Evolutionary conservation across 78 protist genomes (phyloP).

Genomic region (Corallochytrium limacisporum): DNA sequence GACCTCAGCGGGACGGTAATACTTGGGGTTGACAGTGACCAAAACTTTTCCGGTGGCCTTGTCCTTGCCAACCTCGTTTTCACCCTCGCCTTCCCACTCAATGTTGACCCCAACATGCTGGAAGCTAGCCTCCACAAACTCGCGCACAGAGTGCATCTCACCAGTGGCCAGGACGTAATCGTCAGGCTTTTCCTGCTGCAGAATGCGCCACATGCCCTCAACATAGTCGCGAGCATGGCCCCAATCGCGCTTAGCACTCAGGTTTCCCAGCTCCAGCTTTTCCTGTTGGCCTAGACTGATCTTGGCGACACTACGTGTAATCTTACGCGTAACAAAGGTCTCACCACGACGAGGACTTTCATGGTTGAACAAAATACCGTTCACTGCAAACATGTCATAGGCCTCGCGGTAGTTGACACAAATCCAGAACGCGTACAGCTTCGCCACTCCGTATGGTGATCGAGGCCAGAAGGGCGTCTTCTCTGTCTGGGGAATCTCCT

Average conservation of each 20-base stretch:
- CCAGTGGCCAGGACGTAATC: slow-evolving; percentile 84
- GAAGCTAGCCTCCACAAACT: slow-evolving; percentile 64
- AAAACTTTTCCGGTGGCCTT: slow-evolving; percentile 6
- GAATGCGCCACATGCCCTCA: slow-evolving; percentile 72
- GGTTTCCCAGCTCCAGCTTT: slow-evolving; percentile 63
- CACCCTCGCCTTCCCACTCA: slow-evolving; percentile 64
- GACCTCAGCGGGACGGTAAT: slow-evolving; percentile 84
- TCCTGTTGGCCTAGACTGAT: slow-evolving; percentile 43
- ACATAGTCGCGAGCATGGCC: slow-evolving; percentile 78
- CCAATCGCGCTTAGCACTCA: slow-evolving; percentile 77
- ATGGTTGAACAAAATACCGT: slow-evolving; percentile 91
- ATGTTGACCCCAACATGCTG: slow-evolving; percentile 30
- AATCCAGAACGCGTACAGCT: slow-evolving; percentile 84
- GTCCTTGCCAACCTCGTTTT: slow-evolving; percentile 36
- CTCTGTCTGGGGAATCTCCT: slow-evolving; percentile 70
- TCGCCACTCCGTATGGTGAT: slow-evolving; percentile 57
- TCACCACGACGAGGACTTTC: slow-evolving; percentile 61
- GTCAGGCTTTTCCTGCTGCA: slow-evolving; percentile 57
- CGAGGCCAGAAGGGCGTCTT: slow-evolving; percentile 93
- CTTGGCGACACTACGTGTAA: slow-evolving; percentile 76
- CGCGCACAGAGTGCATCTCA: slow-evolving; percentile 64
- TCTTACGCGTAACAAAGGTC: slow-evolving; percentile 87
- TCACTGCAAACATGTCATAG: slow-evolving; percentile 54
- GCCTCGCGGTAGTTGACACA: slow-evolving; percentile 86
- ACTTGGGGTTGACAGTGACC: slow-evolving; percentile 27